Percentiles rank a stretch among this genome's conserved stretches.
These are phyloP conservation scores for Medicago lupulina DNA, from an alignment of 306 rosid species.

Conservation along the genomic window DNA sequence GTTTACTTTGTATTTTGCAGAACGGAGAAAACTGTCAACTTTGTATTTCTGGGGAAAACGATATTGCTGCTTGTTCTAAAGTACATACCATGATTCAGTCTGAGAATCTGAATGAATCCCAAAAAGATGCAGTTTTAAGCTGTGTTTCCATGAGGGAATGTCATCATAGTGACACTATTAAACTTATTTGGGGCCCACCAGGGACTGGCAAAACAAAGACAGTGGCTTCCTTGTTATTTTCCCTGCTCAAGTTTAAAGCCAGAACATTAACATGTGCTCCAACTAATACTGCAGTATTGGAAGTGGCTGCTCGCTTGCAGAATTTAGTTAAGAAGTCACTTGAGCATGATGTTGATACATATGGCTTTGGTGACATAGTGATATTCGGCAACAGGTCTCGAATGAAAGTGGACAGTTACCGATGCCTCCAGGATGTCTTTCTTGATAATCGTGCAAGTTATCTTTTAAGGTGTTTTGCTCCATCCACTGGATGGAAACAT, in stretches of 20 bases:
- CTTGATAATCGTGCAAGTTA: conserved; percentile 40
- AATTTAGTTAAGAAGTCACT: conserved; percentile 23
- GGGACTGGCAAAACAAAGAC: conserved; percentile 80
- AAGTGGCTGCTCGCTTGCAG: conserved; percentile 49
- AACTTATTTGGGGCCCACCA: conserved; percentile 80
- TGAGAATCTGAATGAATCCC: conserved; percentile 60
- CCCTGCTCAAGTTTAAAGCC: conserved; percentile 46
- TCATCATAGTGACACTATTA: conserved; percentile 41
- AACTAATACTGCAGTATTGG: conserved; percentile 62
- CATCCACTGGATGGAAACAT: conserved; percentile 45
- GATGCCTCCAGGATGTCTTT: conserved; percentile 36
- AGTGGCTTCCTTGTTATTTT: conserved; percentile 46
- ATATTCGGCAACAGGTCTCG: conserved; percentile 53
- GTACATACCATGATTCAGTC: conserved; percentile 14
- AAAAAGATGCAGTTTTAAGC: conserved; percentile 53
- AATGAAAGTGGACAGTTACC: conserved; percentile 43
- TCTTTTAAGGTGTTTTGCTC: conserved; percentile 42
- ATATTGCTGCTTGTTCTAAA: not conserved
- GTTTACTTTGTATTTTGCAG: conserved; percentile 43
- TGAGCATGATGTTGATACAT: conserved; percentile 22
- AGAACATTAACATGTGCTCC: conserved; percentile 75
- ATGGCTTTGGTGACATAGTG: conserved; percentile 55
- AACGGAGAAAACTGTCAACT: conserved; percentile 38
- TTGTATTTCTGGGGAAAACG: conserved; percentile 23
- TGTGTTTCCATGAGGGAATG: conserved; percentile 51